Evolutionary conservation across 192 early-diverging fungal species (phyloP).

Genomic region (Anaeromyces robustus): DNA sequence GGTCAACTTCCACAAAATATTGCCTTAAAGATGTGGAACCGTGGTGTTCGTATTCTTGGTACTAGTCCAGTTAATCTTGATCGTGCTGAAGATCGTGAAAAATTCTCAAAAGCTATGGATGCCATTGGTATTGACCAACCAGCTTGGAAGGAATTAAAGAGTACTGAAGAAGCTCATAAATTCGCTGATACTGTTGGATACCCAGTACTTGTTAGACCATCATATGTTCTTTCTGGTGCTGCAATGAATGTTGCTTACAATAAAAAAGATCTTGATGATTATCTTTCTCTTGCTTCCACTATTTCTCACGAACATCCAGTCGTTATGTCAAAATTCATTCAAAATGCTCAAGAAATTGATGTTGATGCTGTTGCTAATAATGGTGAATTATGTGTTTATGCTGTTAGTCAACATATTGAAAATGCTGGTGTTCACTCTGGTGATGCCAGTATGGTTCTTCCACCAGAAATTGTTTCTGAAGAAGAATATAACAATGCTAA

Average conservation of each 20-base stretch:
- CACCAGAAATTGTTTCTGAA: slow-evolving; percentile 1
- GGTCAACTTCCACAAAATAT: slow-evolving; percentile 97
- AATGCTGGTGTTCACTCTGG: slow-evolving; percentile 96
- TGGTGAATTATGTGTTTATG: slow-evolving; percentile 70
- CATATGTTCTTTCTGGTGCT: slow-evolving; percentile 92
- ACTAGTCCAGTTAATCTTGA: slow-evolving; percentile 85
- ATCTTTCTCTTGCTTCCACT: slow-evolving; percentile 64
- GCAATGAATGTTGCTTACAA: slow-evolving; percentile 94
- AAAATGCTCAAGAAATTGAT: slow-evolving; percentile 85
- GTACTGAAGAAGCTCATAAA: slow-evolving; percentile 59
- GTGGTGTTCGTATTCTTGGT: slow-evolving; percentile 71
- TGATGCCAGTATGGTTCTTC: slow-evolving; percentile 73
- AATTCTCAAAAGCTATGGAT: slow-evolving; percentile 85
- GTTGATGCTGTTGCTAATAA: slow-evolving; percentile 81
- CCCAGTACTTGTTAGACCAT: slow-evolving; percentile 89
- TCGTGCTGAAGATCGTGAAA: slow-evolving; percentile 83
- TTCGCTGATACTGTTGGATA: slow-evolving; percentile 75
- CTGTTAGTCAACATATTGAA: slow-evolving; percentile 91
- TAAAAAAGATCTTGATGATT: slow-evolving; percentile 44
- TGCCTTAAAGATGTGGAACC: slow-evolving; percentile 62
- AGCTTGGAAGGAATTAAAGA: slow-evolving; percentile 82
- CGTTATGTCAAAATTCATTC: slow-evolving; percentile 93
- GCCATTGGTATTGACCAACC: slow-evolving; percentile 91
- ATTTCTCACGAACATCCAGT: slow-evolving; percentile 92
- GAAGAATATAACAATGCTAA: slow-evolving; percentile 31